phyloP scores from a whole-genome alignment of 164 flowering plant genomes.

The Echeveria elegans region DNA sequence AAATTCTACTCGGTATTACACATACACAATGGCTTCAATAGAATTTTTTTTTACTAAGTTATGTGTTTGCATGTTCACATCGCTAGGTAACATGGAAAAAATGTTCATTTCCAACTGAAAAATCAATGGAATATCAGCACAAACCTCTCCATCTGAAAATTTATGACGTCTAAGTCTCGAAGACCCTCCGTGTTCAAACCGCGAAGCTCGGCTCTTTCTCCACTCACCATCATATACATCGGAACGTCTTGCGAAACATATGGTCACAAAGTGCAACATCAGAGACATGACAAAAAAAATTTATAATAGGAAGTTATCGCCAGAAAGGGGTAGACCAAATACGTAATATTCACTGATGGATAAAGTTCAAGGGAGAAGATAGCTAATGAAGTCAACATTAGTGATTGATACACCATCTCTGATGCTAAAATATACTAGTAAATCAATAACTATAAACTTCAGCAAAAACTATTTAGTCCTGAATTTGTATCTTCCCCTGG shows the following conservation, averaged over 20 bases:
- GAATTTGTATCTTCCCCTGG: neutral
- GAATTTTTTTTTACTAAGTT: neutral
- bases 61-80: neutral
- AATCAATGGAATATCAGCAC: slow-evolving; percentile 2
- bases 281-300: neutral
- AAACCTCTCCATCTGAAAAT: slow-evolving; percentile 71
- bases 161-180: slow-evolving; percentile 71
- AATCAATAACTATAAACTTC: neutral
- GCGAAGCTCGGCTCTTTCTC: slow-evolving; percentile 87
- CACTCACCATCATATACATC: slow-evolving; percentile 76
- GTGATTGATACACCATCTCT: neutral
- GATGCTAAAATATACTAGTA: neutral
- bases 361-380: neutral
- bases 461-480: neutral
- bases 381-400: neutral
- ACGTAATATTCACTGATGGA: neutral
- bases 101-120: too few species aligned
- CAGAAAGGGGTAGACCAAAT: too few species aligned
- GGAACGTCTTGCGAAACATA: slow-evolving; percentile 95
- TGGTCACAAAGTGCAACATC: slow-evolving; percentile 2
- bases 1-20: neutral
- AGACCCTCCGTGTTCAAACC: slow-evolving; percentile 92
- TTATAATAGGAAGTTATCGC: neutral
- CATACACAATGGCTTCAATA: neutral
- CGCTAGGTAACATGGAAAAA: too few species aligned